Evolutionary conservation across 225 moss, liverwort and hornwort genomes (phyloP).

Genomic region (Bryoerythrophyllum caledonicum): DNA sequence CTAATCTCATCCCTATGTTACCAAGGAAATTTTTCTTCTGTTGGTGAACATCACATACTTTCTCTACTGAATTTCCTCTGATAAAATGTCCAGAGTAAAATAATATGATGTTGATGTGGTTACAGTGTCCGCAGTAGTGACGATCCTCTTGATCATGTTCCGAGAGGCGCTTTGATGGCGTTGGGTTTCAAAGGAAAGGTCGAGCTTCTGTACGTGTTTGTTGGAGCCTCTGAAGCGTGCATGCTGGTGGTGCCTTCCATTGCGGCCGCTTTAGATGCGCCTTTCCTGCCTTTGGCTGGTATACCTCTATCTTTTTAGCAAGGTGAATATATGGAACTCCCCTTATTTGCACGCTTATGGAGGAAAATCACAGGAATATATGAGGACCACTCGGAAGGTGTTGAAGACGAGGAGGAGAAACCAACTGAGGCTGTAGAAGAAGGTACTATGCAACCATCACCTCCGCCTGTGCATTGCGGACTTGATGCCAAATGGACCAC

Average conservation of each 20-base stretch:
- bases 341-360: slow-evolving; percentile 9
- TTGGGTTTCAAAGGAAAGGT: slow-evolving; percentile 49
- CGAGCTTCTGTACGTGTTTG: slow-evolving; percentile 43
- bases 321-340: slow-evolving; percentile 2
- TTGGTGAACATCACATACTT: too few species aligned
- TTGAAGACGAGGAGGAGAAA: slow-evolving; percentile 25
- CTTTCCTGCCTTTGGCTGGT: slow-evolving; percentile 41
- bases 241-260: slow-evolving; percentile 49
- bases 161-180: slow-evolving; percentile 37
- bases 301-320: neutral
- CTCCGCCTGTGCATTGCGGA: slow-evolving; percentile 13
- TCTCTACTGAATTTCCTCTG: neutral
- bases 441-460: neutral
- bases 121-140: slow-evolving; percentile 28
- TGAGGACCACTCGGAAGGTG: slow-evolving; percentile 19
- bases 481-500: slow-evolving; percentile 38
- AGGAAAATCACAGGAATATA: slow-evolving; percentile 13
- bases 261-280: slow-evolving; percentile 49
- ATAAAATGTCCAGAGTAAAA: neutral
- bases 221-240: slow-evolving; percentile 54
- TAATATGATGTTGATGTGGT: neutral
- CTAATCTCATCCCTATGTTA: neutral
- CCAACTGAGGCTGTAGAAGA: slow-evolving; percentile 13
- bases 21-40: neutral
- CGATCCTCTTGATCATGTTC: slow-evolving; percentile 11